Evolutionary conservation across 2,329 filamentous ascomycete species (phyloP).

Genomic region (Aspergillus melleus): DNA sequence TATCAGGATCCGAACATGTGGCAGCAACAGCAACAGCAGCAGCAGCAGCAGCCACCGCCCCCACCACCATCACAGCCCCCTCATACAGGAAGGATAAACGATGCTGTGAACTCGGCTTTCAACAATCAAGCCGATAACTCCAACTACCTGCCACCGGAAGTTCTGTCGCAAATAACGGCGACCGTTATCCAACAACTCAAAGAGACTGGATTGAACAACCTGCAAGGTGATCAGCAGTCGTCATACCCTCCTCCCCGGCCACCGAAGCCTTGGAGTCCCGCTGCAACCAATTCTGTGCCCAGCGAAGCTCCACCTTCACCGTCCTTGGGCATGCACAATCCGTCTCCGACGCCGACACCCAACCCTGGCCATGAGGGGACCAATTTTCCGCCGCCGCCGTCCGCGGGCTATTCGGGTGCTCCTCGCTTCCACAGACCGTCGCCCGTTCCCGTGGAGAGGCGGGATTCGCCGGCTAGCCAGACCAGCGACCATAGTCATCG

Average conservation of each 20-base stretch:
- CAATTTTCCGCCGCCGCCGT: conserved; percentile 20
- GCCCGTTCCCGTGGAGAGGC: conserved; percentile 25
- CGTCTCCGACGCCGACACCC: conserved; percentile 17
- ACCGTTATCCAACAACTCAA: conserved; percentile 61
- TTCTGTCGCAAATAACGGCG: conserved; percentile 62
- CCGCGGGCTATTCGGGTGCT: conserved; percentile 22
- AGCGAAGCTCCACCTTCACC: conserved; percentile 22
- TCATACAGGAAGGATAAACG: conserved; percentile 49
- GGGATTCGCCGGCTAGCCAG: conserved; percentile 38
- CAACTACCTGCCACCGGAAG: conserved; percentile 57
- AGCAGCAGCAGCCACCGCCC: conserved; percentile 11
- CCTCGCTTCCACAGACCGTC: conserved; percentile 23
- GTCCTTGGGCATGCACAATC: conserved; percentile 17
- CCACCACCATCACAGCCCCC: conserved; percentile 4
- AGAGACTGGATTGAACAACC: conserved; percentile 41
- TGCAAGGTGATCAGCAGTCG: conserved; percentile 25
- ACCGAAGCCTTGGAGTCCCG: conserved; percentile 24
- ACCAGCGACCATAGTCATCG: conserved; percentile 33
- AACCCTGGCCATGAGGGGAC: conserved; percentile 5
- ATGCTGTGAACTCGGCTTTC: conserved; percentile 59
- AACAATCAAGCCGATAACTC: conserved; percentile 52
- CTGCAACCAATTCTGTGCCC: conserved; percentile 14
- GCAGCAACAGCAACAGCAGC: conserved; percentile 18
- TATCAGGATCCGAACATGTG: conserved; percentile 18
- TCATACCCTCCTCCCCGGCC: conserved; percentile 30